phyloP scores from a whole-genome alignment of 2,329 filamentous ascomycete genomes.

The Scopulariopsis brevicaulis region DNA sequence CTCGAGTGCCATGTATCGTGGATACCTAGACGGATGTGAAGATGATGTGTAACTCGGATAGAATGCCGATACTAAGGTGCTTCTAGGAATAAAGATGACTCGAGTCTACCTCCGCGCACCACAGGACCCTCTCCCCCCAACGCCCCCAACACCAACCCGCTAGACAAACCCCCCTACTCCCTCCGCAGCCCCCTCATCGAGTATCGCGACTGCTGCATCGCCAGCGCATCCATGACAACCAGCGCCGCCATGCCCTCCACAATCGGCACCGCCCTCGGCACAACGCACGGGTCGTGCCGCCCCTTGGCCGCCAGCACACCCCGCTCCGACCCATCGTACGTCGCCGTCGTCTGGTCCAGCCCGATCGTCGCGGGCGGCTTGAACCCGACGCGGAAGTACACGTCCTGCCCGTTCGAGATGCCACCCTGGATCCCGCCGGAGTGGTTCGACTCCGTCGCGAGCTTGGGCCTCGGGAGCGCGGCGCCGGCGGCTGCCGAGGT shows the following conservation, averaged over 20 bases:
- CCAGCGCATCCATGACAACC: constrained; percentile 74
- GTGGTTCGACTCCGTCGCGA: constrained; percentile 89
- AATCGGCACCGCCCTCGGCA: constrained; percentile 76
- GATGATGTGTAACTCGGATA: neutral
- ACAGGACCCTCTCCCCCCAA: neutral
- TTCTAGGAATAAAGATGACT: no score
- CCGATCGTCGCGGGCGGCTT: constrained; percentile 92
- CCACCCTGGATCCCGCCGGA: constrained; percentile 91
- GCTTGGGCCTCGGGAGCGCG: constrained; percentile 31
- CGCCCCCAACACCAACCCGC: neutral
- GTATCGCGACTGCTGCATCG: constrained; percentile 63
- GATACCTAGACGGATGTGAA: neutral
- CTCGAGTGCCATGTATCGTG: neutral
- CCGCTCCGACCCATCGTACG: constrained; percentile 58
- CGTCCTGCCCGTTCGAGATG: constrained; percentile 83
- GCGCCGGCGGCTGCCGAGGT: constrained; percentile 27
- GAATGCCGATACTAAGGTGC: neutral
- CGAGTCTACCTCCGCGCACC: neutral
- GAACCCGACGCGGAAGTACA: constrained; percentile 93
- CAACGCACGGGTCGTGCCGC: constrained; percentile 86
- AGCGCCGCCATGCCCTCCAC: constrained; percentile 88
- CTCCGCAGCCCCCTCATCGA: constrained; percentile 4
- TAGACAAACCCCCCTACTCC: neutral
- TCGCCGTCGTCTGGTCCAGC: constrained; percentile 73
- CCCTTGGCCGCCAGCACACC: constrained; percentile 86